These are phyloP conservation scores for Cenchrus purpureus DNA, from an alignment of 176 grass and related monocot species.

Conservation along the genomic window DNA sequence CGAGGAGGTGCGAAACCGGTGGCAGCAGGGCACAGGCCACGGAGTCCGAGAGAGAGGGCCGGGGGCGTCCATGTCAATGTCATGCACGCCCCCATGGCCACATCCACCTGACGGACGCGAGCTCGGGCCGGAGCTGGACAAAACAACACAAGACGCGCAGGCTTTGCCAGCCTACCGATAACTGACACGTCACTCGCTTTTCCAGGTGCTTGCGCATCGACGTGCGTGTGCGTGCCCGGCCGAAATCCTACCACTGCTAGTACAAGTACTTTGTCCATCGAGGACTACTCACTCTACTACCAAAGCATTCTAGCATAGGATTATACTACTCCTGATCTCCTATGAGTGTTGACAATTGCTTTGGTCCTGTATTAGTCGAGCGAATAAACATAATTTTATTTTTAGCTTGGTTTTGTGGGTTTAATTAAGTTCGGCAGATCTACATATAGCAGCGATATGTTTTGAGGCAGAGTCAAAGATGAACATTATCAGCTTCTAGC, in stretches of 20 bases:
- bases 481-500: not conserved
- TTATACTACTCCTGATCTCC: too few species aligned
- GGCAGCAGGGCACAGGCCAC: conserved; percentile 13
- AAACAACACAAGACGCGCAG: conserved; percentile 57
- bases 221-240: not conserved
- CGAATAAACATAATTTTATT: too few species aligned
- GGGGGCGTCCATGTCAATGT: not conserved
- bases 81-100: conserved; percentile 38
- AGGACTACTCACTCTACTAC: not conserved
- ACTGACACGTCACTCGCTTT: conserved; percentile 61
- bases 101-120: not conserved
- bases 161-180: conserved; percentile 61
- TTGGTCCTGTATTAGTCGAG: too few species aligned
- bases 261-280: not conserved
- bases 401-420: too few species aligned
- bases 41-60: conserved; percentile 22
- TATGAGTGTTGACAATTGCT: too few species aligned
- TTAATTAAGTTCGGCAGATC: too few species aligned
- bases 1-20: conserved; percentile 11
- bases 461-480: not conserved
- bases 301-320: too few species aligned
- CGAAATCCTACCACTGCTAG: not conserved
- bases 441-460: too few species aligned
- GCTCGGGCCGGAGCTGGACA: conserved; percentile 41
- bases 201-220: conserved; percentile 26